Evolutionary conservation across 192 early-diverging fungal species (phyloP).

Genomic region (Coemansia sp.): DNA sequence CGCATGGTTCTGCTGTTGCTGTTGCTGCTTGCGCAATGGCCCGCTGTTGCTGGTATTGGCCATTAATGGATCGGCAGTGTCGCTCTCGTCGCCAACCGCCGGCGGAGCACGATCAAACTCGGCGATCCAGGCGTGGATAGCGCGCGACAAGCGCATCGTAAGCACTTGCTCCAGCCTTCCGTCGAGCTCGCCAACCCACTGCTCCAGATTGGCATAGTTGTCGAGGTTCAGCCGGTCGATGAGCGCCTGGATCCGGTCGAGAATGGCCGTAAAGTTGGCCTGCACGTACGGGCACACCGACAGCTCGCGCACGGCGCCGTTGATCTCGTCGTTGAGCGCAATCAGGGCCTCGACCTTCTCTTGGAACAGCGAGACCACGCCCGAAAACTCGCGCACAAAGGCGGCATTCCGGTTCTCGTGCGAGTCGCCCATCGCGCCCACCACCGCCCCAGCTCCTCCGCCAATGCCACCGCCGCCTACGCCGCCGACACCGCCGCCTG

Average conservation of each 20-base stretch:
- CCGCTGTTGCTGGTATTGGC: neutral
- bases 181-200: constrained; percentile 88
- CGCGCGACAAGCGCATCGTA: constrained; percentile 69
- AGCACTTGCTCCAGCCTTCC: constrained; percentile 78
- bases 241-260: constrained; percentile 86
- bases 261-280: constrained; percentile 65
- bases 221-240: constrained; percentile 95
- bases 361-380: constrained; percentile 89
- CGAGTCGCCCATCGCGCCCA: constrained; percentile 53
- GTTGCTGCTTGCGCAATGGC: constrained; percentile 15
- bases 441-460: constrained; percentile 25
- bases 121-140: constrained; percentile 75
- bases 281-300: constrained; percentile 75
- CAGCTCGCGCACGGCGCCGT: constrained; percentile 81
- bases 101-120: constrained; percentile 66
- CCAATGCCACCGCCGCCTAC: neutral
- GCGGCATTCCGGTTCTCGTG: constrained; percentile 83
- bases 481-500: no score
- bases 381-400: constrained; percentile 96
- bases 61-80: constrained; percentile 27
- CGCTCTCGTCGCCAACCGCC: constrained; percentile 48
- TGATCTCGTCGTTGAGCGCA: constrained; percentile 81
- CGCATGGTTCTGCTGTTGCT: no score
- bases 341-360: constrained; percentile 92
- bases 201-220: constrained; percentile 90